A percentile compares a stretch with the other conserved stretches of the same genome.
Conservation (phyloP, 805 yeast genomes). For the Tetrapisispora pingtungensis region DNA sequence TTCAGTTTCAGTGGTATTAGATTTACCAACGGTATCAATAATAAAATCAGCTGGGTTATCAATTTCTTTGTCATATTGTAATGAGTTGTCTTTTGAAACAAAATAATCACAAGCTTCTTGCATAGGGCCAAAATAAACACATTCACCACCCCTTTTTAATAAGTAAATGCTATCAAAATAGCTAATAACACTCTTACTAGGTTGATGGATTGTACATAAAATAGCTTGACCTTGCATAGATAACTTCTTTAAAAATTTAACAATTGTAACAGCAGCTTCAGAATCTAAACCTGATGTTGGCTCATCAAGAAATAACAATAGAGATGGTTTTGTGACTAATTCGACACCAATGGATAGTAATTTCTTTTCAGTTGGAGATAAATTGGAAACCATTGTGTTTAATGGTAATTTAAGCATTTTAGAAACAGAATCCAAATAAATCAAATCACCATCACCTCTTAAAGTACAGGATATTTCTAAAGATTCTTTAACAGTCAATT, state of each 20-base stretch:
- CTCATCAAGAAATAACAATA: constrained; percentile 75
- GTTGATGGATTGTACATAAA: constrained; percentile 92
- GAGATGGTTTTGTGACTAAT: constrained; percentile 77
- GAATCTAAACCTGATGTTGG: constrained; percentile 95
- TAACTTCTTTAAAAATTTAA: constrained; percentile 75
- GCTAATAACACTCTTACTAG: constrained; percentile 57
- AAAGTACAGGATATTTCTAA: constrained; percentile 76
- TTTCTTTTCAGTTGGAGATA: constrained; percentile 69
- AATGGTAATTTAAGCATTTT: constrained; percentile 35
- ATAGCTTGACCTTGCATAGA: constrained; percentile 77
- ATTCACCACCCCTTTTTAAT: constrained; percentile 60
- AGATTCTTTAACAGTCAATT: constrained; percentile 91
- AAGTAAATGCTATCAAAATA: constrained; percentile 52
- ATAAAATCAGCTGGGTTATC: constrained; percentile 75
- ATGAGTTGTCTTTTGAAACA: constrained; percentile 50
- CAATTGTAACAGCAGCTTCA: constrained; percentile 82
- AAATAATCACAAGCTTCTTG: constrained; percentile 44
- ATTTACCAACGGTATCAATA: constrained; percentile 62
- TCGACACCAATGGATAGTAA: constrained; percentile 92
- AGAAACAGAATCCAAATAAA: constrained; percentile 40
- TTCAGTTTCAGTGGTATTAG: constrained; percentile 33
- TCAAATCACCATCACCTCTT: constrained; percentile 81
- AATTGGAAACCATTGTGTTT: constrained; percentile 71
- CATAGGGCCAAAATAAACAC: constrained; percentile 65
- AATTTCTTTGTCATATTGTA: constrained; percentile 36